Evolutionary conservation across 345 rosid species (phyloP), one percentile per base, ranked within the genome.

Genomic region (Fremontodendron californicum): DNA sequence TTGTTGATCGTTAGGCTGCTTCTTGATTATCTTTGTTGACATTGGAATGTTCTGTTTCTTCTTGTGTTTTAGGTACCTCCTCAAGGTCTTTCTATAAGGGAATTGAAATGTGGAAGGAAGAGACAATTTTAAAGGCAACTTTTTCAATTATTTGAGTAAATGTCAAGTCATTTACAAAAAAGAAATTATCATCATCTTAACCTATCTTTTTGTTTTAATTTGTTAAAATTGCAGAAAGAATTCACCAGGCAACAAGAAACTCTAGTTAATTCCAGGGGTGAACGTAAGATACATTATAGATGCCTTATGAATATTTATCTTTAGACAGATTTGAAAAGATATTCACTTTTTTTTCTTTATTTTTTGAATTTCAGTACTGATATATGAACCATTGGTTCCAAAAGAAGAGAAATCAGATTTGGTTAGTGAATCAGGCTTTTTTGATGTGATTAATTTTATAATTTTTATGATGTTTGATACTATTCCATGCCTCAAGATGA

Each of bases 101-200:
- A 3, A 65, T 89, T 75, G 86, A 84, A 62, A 95, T 95, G 98
- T 95, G 99, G 99, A 93, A 93, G 75, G 94, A 88, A 39, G 98
- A 95, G 85, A 89, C 96, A 8, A 78, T 90, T 68, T 63, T 92
- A 62, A 95, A 92, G 88, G 99, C 90, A 55, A 10, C 37, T 68
- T 29, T 64, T 76, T 62, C 61, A 31, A 55, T 60, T 52, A 67
- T 27, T 40, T 18, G 19, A 16, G 55, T 62, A 1, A 66, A 51
- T 39, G n/a, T 40, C n/a, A 45, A 62, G 2, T 75, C 11, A 15
- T 29, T 58, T 70, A 27, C 52, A 6, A n/a, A n/a, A 16, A 29
- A 19, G 8, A 71, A 33, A 29, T 48, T 43, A 10, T 48, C 13
- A 25, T 19, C 25, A 11, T n/a, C 2, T 15, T 54, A 9, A 7